Evolutionary conservation across 2,329 filamentous ascomycete genomes (phyloP).

Genomic region (Cytospora mali): DNA sequence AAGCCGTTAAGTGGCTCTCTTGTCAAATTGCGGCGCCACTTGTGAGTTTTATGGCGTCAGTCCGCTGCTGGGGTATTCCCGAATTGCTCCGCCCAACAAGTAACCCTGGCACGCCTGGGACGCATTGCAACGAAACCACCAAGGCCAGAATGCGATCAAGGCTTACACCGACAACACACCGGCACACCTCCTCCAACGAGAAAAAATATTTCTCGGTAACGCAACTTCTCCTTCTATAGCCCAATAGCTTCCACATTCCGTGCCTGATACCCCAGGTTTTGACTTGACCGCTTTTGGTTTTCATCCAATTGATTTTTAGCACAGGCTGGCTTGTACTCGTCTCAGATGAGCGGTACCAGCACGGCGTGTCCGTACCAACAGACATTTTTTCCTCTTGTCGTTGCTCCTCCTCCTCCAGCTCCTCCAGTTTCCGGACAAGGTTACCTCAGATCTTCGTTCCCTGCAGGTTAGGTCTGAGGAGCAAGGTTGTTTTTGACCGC

Average conservation of each 20-base stretch:
- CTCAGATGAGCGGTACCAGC: conserved; percentile 7
- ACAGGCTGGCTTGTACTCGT: conserved; percentile 18
- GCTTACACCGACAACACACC: conserved; percentile 24
- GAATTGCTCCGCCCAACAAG: conserved; percentile 17
- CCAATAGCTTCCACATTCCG: conserved; percentile 4
- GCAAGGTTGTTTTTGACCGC: conserved; percentile 14
- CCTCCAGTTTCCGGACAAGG: conserved; percentile 12
- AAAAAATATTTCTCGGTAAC: conserved; percentile 5
- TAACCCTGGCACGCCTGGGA: conserved; percentile 1
- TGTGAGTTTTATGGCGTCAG: conserved; percentile 28
- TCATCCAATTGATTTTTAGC: conserved; percentile 21
- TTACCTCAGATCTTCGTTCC: conserved; percentile 18
- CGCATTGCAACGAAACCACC: conserved; percentile 15
- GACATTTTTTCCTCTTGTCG: conserved; percentile 9
- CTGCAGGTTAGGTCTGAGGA: conserved; percentile 15
- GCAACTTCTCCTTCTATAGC: not conserved
- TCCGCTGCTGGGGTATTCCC: conserved; percentile 20
- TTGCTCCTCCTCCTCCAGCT: not conserved
- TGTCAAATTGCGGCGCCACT: conserved; percentile 32
- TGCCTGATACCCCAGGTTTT: conserved; percentile 20
- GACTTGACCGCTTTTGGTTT: conserved; percentile 1
- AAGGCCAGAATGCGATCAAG: conserved; percentile 16
- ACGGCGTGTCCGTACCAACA: conserved; percentile 6
- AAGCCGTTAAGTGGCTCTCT: conserved; percentile 29
- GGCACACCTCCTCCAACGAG: not conserved